Base-by-base conservation (phyloP, 495 filamentous ascomycete genomes). In the Podospora didyma region DNA sequence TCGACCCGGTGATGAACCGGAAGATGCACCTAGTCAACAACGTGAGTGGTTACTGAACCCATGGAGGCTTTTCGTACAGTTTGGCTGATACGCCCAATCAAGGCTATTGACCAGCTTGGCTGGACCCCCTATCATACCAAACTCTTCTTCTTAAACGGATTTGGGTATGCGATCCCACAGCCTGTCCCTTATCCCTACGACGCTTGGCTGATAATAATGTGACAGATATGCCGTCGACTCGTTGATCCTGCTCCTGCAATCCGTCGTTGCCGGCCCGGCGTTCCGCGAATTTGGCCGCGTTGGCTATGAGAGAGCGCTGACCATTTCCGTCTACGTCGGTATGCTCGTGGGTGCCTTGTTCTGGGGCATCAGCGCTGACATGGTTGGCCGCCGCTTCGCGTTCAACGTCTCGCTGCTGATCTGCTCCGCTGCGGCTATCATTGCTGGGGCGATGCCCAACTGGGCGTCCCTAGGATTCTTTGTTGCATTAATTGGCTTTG, bases 321-420 rank as follows among this genome's bases (percentile, higher is more conserved):
- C 82, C 2, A 79, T 88, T 53, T 81, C 85, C 12, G 78, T 79
- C 0, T 88, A 88, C 58, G 79, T 87, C 48, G 89, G 90, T 2
- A 79, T 95, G 51, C 72, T 91, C 1, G 61, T 83, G 2, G 90
- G 89, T 0, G 89, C 90, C 0, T 68, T 90, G 2, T 90, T 91
- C 65, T 92, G 89, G 89, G 89, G 89, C 0, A 80, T 92, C 46
- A 82, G 86, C 41, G 89, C 86, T 41, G 88, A 89, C 62, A 71
- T 88, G 73, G 73, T 83, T 62, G 89, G 90, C 20, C 81, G 89
- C 21, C 74, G 81, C 44, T 85, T 80, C 74, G 89, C 89, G 3
- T 95, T 93, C 73, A 93, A 95, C 63, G 60, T 89, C 37, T 68
- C 79, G 56, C 56, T 88, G 37, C 80, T 87, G 23, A 81, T 92